Base-by-base conservation (phyloP, 345 rosid genomes). In the Bretschneidera sinensis region DNA sequence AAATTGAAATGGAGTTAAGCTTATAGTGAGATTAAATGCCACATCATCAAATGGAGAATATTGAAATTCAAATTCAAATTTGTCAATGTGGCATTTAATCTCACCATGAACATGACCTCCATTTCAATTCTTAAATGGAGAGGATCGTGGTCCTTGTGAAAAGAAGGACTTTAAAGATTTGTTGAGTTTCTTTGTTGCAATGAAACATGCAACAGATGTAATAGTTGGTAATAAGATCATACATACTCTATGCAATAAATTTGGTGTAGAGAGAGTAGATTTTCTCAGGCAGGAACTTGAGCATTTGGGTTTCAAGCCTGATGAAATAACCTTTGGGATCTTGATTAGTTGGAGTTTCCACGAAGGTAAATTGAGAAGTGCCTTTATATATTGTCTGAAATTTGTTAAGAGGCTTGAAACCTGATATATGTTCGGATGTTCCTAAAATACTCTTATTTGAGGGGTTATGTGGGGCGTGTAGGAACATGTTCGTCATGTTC, bases 161-260 rank as follows among this genome's bases (percentile, higher is more conserved):
- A 88, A 85, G 79, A 81, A 79, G 55, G 89, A 91, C 57, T 91
- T 84, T 67, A 92, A 85, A 64, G 95, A 91, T 79, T 57, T 78
- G 57, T 51, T 80, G 39, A 78, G 81, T 74, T 80, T 88, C 58
- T 60, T 83, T 54, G 31, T 34, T 56, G 88, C 80, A 60, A 63
- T 68, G 67, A 79, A 74, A 60, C 57, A 64, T 66, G 55, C 69
- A 33, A 88, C 85, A 1, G 80, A 70, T 71, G 63, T 72, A 48
- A 48, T 67, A 21, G 72, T 77, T 51, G 85, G 92, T 20, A 91
- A 91, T 62, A 80, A 76, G 80, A 78, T 86, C 48, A 60, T 91
- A 59, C 65, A 66, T 66, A 69, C 76, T 59, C 65, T 86, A 33
- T 84, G 92, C 56, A 62, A 48, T 49, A 67, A 63, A 55, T 85